These are phyloP conservation scores for Kodamaea kaohsiungensis DNA, from an alignment of 805 yeast genomes.

Conservation along the genomic window DNA sequence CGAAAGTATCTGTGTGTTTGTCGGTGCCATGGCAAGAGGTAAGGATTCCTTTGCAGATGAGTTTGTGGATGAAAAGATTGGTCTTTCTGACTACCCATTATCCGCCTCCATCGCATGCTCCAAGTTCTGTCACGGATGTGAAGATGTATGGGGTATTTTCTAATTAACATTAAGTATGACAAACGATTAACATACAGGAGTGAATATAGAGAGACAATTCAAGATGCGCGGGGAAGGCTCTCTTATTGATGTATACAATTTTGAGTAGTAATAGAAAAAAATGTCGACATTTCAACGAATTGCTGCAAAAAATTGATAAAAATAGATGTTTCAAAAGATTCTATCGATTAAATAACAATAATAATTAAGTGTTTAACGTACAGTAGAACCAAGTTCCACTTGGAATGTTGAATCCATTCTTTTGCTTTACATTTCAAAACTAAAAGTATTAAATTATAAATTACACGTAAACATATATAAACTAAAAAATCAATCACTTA, in stretches of 20 bases:
- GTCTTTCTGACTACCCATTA: conserved; percentile 91
- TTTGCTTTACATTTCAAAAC: not conserved
- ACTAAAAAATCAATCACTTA: conserved; percentile 4
- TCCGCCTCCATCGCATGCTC: conserved; percentile 98
- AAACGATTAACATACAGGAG: too few relatives aligned
- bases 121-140: conserved; percentile 97
- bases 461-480: conserved; percentile 4
- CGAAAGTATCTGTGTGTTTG: conserved; percentile 96
- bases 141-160: conserved; percentile 92
- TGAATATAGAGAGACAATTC: too few relatives aligned
- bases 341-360: too few relatives aligned
- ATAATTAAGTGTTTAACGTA: too few relatives aligned
- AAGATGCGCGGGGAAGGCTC: too few relatives aligned
- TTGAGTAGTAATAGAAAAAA: too few relatives aligned
- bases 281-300: not conserved
- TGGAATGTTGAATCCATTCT: too few relatives aligned
- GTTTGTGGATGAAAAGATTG: conserved; percentile 93
- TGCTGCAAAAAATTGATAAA: not conserved
- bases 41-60: conserved; percentile 97
- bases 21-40: conserved; percentile 99
- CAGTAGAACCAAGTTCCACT: too few relatives aligned
- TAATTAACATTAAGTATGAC: conserved; percentile 12
- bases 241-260: too few relatives aligned
- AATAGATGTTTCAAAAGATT: too few relatives aligned
- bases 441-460: not conserved